Percentiles rank a stretch among this genome's conserved stretches.
phyloP scores from a whole-genome alignment of 148 eudicot species.

The Silene uniflora region DNA sequence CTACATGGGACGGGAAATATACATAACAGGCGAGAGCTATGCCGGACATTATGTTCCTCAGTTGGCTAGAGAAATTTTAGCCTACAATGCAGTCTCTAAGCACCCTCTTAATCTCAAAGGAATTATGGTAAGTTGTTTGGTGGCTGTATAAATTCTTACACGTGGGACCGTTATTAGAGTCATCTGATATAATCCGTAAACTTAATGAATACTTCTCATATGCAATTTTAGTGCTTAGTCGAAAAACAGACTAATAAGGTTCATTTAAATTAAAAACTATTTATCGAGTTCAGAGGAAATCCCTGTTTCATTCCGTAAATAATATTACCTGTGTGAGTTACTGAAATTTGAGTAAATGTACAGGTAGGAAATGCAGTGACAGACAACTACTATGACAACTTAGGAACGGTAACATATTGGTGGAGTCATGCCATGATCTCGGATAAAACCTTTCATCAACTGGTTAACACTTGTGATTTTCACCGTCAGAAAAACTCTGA shows the following conservation, averaged over 20 bases:
- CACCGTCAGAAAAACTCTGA: slow-evolving; percentile 71
- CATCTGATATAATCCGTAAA: too few relatives aligned
- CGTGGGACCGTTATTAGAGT: too few relatives aligned
- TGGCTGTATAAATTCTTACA: background rate
- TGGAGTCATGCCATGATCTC: slow-evolving; percentile 99
- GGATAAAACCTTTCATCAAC: slow-evolving; percentile 58
- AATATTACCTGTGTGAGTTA: too few relatives aligned
- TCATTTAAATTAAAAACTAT: too few relatives aligned
- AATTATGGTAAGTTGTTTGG: slow-evolving; percentile 47
- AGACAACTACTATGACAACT: slow-evolving; percentile 90
- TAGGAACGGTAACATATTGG: slow-evolving; percentile 92
- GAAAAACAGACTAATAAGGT: too few relatives aligned
- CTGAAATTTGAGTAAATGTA: background rate
- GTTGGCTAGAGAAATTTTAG: slow-evolving; percentile 59
- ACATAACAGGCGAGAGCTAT: slow-evolving; percentile 81
- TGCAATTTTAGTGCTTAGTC: too few relatives aligned
- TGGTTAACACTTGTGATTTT: slow-evolving; percentile 78
- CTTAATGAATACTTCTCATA: too few relatives aligned
- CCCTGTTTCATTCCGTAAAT: too few relatives aligned
- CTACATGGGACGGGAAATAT: slow-evolving; percentile 57
- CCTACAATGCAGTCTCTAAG: slow-evolving; percentile 46
- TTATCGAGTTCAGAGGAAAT: too few relatives aligned
- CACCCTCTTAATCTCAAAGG: slow-evolving; percentile 76
- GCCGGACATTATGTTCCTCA: slow-evolving; percentile 98
- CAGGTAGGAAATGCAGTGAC: slow-evolving; percentile 98